Evolutionary conservation across 1,139 yeast genomes (phyloP).

Genomic region (Trichomonascaceae sp.): DNA sequence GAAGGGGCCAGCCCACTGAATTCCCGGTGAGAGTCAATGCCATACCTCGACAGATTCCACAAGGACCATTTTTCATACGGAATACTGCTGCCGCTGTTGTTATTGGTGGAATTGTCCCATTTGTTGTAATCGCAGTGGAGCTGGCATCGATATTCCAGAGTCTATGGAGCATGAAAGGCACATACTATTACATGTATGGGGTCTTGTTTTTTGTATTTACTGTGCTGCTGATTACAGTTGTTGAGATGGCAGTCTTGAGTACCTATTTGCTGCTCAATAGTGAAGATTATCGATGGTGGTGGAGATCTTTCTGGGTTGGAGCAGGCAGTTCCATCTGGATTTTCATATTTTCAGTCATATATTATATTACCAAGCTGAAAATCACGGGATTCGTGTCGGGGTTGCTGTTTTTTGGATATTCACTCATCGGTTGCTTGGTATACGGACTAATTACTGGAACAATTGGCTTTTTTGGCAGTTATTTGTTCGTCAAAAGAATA

Average conservation of each 20-base stretch:
- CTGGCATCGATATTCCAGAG: conserved; percentile 68
- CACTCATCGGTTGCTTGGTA: conserved; percentile 56
- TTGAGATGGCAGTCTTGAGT: conserved; percentile 70
- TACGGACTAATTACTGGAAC: conserved; percentile 74
- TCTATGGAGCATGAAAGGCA: conserved; percentile 72
- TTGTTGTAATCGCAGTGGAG: conserved; percentile 76
- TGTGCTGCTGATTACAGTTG: conserved; percentile 54
- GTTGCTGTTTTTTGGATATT: conserved; percentile 64
- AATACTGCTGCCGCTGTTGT: conserved; percentile 25
- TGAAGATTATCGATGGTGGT: conserved; percentile 72
- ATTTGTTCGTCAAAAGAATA: conserved; percentile 51
- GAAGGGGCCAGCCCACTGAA: conserved; percentile 31
- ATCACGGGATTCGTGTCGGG: conserved; percentile 58
- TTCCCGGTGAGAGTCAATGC: conserved; percentile 30
- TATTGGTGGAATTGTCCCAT: conserved; percentile 66
- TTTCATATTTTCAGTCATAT: conserved; percentile 61
- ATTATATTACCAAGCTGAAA: conserved; percentile 39
- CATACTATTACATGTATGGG: conserved; percentile 76
- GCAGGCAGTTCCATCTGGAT: conserved; percentile 68
- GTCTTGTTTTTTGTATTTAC: conserved; percentile 59
- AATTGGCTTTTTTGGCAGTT: conserved; percentile 61
- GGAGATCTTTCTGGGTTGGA: conserved; percentile 73
- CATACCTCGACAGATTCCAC: conserved; percentile 37
- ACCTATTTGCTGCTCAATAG: conserved; percentile 57
- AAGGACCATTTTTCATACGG: conserved; percentile 32